Evolutionary conservation across 1,284 basidiomycete species (phyloP).

Genomic region (Cerrena zonata): DNA sequence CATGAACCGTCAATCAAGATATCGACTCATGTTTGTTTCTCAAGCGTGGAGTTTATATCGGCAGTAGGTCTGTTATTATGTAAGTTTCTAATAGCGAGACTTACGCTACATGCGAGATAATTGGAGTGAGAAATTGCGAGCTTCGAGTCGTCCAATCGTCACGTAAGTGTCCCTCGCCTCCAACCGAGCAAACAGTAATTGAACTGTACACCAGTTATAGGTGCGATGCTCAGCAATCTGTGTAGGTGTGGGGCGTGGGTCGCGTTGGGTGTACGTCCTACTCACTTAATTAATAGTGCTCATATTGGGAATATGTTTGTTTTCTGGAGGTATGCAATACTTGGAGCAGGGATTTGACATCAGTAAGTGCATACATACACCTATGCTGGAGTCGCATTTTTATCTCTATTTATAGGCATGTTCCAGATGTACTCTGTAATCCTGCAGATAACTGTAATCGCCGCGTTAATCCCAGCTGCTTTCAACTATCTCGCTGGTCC

Average conservation of each 20-base stretch:
- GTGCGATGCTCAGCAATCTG: not conserved
- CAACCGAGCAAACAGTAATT: too few relatives aligned
- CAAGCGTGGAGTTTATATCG: not conserved
- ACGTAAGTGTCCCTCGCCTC: not conserved
- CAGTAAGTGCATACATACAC: too few relatives aligned
- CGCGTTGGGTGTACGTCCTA: too few relatives aligned
- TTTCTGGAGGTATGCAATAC: not conserved
- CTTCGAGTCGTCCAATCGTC: not conserved
- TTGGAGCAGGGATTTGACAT: not conserved
- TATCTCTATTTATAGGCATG: too few relatives aligned
- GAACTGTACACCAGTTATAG: not conserved
- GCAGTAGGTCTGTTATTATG: not conserved
- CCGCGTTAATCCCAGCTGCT: not conserved
- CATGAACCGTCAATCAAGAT: too few relatives aligned
- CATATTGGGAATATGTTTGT: not conserved
- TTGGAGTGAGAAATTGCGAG: not conserved
- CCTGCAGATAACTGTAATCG: not conserved
- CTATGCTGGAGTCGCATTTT: too few relatives aligned
- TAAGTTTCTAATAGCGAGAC: too few relatives aligned
- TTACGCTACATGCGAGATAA: not conserved
- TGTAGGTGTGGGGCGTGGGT: too few relatives aligned
- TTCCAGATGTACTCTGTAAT: not conserved
- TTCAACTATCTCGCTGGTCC: not conserved
- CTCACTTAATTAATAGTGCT: too few relatives aligned
- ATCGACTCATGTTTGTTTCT: too few relatives aligned